Percentiles rank a stretch among this genome's conserved stretches.
These are phyloP conservation scores for Aureobasidium namibiae DNA, from an alignment of 2,329 filamentous ascomycete genomes.

Conservation along the genomic window DNA sequence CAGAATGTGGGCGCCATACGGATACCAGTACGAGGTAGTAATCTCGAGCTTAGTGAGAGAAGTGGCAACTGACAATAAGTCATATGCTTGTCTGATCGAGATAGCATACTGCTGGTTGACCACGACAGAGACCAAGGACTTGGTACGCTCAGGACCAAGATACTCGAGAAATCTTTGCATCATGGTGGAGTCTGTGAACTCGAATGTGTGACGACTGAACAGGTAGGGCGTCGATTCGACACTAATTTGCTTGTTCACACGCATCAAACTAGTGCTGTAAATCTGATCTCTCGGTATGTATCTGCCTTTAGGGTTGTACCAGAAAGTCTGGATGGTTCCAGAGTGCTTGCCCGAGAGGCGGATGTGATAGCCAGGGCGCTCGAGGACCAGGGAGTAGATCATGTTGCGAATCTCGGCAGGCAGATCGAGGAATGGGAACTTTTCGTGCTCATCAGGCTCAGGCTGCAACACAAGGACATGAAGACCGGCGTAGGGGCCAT, in stretches of 20 bases:
- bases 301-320: not conserved
- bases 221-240: not conserved
- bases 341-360: not conserved
- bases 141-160: not conserved
- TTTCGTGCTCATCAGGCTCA: not conserved
- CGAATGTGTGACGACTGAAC: not conserved
- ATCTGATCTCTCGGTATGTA: not conserved
- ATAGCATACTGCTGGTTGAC: not conserved
- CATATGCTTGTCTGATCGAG: not conserved
- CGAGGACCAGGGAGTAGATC: constrained; percentile 15
- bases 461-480: constrained; percentile 17
- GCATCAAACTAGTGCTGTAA: not conserved
- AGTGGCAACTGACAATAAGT: not conserved
- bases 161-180: not conserved
- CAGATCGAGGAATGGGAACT: constrained; percentile 15
- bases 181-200: not conserved
- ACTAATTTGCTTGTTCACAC: not conserved
- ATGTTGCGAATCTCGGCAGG: constrained; percentile 18
- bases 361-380: not conserved
- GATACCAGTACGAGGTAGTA: no score
- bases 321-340: not conserved
- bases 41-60: not conserved
- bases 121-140: not conserved
- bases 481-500: constrained; percentile 15
- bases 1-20: no score